Base-by-base conservation (phyloP, 129 eudicot species). In the Flaveria linearis region DNA sequence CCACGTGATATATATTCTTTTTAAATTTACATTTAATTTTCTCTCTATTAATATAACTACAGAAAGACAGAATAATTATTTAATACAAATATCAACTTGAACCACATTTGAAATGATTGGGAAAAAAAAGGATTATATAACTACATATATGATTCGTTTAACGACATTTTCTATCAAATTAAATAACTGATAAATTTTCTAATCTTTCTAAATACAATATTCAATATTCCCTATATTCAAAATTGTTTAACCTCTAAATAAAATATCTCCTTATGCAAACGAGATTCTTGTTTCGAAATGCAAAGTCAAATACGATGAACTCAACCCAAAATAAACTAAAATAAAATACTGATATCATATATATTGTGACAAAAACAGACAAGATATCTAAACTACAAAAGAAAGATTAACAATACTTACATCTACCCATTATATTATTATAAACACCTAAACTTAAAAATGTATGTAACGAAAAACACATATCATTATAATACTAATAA, bases 351-450 rank as follows among this genome's bases (percentile, higher is more conserved):
- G 41, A 50, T 5, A 71, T 61, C 23, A 60, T 46, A 33, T 46
- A 33, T 70, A 49, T 26, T 25, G 33, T 70, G 45, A 18, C 16
- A 42, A 62, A 82, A 53, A 45, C 72, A 46, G 45, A 71, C 58
- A 76, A 1, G 41, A 55, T 17, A 56, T 50, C 60, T 53, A 64
- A 25, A 72, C 14, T 15, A 53, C 1, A 30, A 45, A 71, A 28
- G 42, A 66, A 55, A 36, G 51, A 66, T 51, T 60, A 61, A 47
- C 60, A 78, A 50, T 82, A 82, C 72, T 78, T 78, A 82, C 82
- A 76, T 26, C 77, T 79, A 65, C 22, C 45, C 42, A 56, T 43
- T 36, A 56, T 22, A 22, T 51, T 71, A 69, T 50, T 85, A 64
- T 66, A 42, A 77, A 56, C 77, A 74, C 50, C 41, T 36, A 36